Conservation (phyloP, 176 grass and related monocot genomes). For the Avena sativa region DNA sequence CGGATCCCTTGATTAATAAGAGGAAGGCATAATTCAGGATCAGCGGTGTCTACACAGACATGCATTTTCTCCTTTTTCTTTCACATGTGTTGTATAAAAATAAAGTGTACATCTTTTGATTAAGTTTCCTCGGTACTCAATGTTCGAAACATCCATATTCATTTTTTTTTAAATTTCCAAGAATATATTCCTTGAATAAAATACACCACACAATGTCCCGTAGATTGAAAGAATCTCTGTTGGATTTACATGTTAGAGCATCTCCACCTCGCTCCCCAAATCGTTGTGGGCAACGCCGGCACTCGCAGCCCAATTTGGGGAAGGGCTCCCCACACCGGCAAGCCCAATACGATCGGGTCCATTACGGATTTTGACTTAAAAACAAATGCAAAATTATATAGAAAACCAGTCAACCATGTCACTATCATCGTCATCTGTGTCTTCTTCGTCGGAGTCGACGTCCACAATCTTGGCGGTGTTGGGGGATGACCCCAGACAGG, state of each 20-base stretch:
- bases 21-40: slow-evolving; percentile 32
- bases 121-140: slow-evolving; percentile 16
- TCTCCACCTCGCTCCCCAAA: too few species aligned
- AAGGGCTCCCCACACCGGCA: too few species aligned
- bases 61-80: background rate
- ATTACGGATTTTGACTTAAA: too few species aligned
- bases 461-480: too few species aligned
- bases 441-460: too few species aligned
- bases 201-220: background rate
- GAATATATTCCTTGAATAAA: background rate
- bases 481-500: too few species aligned
- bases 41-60: slow-evolving; percentile 1
- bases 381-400: too few species aligned
- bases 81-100: slow-evolving; percentile 48
- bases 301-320: too few species aligned
- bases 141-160: slow-evolving; percentile 1
- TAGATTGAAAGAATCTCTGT: background rate
- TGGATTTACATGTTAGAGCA: background rate
- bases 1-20: slow-evolving; percentile 77
- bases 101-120: slow-evolving; percentile 25
- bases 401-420: too few species aligned
- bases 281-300: too few species aligned
- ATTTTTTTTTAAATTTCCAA: slow-evolving; percentile 2
- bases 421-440: too few species aligned
- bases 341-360: too few species aligned